A percentile compares a stretch with the other conserved stretches of the same genome.
These are phyloP conservation scores for Debaryomyces singareniensis DNA, from an alignment of 1,139 yeast species.

Conservation along the genomic window DNA sequence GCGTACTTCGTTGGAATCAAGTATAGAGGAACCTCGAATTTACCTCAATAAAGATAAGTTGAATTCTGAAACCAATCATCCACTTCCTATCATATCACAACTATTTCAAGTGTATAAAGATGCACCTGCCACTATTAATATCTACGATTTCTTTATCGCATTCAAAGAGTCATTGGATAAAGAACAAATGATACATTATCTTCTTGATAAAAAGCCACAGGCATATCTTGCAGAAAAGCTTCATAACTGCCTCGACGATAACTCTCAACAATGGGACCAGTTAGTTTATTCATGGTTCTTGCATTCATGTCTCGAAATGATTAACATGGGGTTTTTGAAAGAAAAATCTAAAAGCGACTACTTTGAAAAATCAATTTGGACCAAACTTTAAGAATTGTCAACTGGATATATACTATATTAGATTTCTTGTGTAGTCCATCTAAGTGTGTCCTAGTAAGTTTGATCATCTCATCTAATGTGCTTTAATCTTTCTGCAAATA, in stretches of 20 bases:
- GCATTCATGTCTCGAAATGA: constrained; percentile 36
- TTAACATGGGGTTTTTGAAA: constrained; percentile 33
- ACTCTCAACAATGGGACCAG: constrained; percentile 38
- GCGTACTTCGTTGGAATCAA: constrained; percentile 25
- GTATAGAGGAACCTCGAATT: constrained; percentile 22
- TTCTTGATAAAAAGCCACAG: constrained; percentile 9
- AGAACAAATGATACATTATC: constrained; percentile 25
- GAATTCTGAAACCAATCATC: constrained; percentile 4
- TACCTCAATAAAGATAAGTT: constrained; percentile 23
- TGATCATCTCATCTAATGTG: neutral
- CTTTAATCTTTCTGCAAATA: neutral
- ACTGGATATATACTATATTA: constrained; percentile 1
- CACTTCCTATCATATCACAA: constrained; percentile 50
- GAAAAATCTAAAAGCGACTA: constrained; percentile 41
- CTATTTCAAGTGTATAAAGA: constrained; percentile 72
- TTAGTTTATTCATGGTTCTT: constrained; percentile 36
- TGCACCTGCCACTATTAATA: constrained; percentile 67
- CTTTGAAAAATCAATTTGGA: constrained; percentile 41
- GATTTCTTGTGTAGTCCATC: neutral
- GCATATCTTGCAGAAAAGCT: constrained; percentile 2
- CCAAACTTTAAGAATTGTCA: constrained; percentile 8
- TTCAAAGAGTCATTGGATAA: constrained; percentile 53
- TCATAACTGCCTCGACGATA: constrained; percentile 9
- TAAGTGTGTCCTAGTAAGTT: neutral
- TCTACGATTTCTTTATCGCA: constrained; percentile 71